These are phyloP conservation scores for Didymella lethalis DNA, from an alignment of 2,329 filamentous ascomycete genomes.

Conservation along the genomic window DNA sequence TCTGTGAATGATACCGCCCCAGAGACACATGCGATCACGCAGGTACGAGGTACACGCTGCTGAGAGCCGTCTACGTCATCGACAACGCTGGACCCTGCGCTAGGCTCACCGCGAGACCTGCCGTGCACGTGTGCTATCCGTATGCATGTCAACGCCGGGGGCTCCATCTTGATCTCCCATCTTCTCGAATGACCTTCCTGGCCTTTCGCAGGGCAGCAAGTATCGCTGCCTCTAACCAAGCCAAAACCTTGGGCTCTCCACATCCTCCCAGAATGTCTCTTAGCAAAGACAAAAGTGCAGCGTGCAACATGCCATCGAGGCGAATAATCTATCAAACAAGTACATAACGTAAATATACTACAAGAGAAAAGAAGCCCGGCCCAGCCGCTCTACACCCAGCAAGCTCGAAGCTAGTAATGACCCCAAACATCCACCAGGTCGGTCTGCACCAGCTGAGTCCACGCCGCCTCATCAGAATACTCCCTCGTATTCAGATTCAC, in stretches of 20 bases:
- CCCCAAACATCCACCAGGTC: slow-evolving; percentile 10
- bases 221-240: not conserved
- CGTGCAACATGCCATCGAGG: too few relatives aligned
- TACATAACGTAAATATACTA: not conserved
- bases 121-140: slow-evolving; percentile 15
- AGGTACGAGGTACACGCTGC: slow-evolving; percentile 16
- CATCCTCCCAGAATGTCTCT: too few relatives aligned
- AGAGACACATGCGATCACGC: slow-evolving; percentile 21
- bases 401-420: not conserved
- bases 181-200: not conserved
- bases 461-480: slow-evolving; percentile 9
- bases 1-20: slow-evolving; percentile 3
- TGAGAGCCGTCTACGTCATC: slow-evolving; percentile 19
- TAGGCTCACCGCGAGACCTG: slow-evolving; percentile 8
- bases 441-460: slow-evolving; percentile 6
- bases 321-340: not conserved
- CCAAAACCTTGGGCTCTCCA: too few relatives aligned
- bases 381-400: not conserved
- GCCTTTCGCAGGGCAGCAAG: not conserved
- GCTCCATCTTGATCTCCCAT: slow-evolving; percentile 9
- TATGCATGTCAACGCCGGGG: slow-evolving; percentile 14
- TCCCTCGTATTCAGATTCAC: slow-evolving; percentile 21
- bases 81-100: slow-evolving; percentile 12
- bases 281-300: too few relatives aligned
- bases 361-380: not conserved